Base-by-base conservation (phyloP, 1,284 basidiomycete genomes). In the Veloporphyrellus conicus region DNA sequence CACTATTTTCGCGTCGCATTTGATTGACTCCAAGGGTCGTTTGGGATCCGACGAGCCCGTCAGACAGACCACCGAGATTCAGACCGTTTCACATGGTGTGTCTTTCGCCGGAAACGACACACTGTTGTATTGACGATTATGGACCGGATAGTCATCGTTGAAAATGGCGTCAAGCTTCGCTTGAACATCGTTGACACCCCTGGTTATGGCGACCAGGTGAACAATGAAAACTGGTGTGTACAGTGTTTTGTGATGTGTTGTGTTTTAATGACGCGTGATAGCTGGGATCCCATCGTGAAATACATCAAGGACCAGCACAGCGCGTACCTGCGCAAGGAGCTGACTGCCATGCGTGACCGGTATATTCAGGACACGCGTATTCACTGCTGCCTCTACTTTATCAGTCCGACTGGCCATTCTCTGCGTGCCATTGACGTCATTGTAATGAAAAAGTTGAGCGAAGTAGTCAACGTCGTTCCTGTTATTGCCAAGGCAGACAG, bases 241-340 rank as follows among this genome's bases (percentile, higher is more conserved):
- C 34, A 11, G 22, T 45, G 49, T 41, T 49, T 46, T 40, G 32
- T 22, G 18, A 28, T 39, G 11, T 34, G 33, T 34, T 2, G 27
- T 33, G 29, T 40, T 47, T 47, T 54, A 25, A 52, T 40, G 19
- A 40, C 11, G 32, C 51, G 25, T 32, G 58, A 14, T 50, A 92
- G 90, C 79, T 99, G 95, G 95, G 95, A 99, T 66, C 90, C 95
- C 25, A 97, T 98, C 61, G 81, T 98, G 70, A 96, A 96, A 73
- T 96, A 98, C 72, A 98, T 97, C 74, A 90, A 93, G 74, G 96
- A 99, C 77, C 95, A 99, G 70, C 95, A 99, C 76, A 94, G 90
- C 64, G 92, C 94, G 39, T 99, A 98, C 74, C 83, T 99, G 49
- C 89, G 96, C 68, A 99, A 99, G 75, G 95, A 99, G 76, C 79